Percentiles rank a stretch among this genome's conserved stretches.
Conservation (phyloP, 495 filamentous ascomycete genomes). For the Hypoxylon fragiforme region DNA sequence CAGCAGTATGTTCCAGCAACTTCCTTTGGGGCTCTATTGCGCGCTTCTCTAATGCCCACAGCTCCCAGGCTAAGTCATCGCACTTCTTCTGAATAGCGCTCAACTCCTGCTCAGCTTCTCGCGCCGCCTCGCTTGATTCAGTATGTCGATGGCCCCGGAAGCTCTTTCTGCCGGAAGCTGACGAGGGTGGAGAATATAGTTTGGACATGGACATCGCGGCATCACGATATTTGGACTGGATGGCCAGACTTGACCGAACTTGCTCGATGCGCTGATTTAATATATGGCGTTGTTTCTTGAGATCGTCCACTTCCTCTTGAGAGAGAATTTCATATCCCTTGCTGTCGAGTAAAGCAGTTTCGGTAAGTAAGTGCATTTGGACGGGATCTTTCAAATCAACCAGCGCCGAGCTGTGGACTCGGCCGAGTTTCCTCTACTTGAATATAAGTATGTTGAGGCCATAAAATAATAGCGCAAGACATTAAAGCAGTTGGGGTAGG, state of each 20-base stretch:
- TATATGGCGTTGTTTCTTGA: constrained; percentile 80
- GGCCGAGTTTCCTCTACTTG: constrained; percentile 43
- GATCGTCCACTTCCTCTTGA: constrained; percentile 82
- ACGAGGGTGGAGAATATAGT: constrained; percentile 61
- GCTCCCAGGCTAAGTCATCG: constrained; percentile 78
- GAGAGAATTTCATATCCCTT: constrained; percentile 81
- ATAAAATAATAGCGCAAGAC: constrained; percentile 1
- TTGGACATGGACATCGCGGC: constrained; percentile 83
- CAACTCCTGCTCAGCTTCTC: constrained; percentile 73
- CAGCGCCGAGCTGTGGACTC: constrained; percentile 45
- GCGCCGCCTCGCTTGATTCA: constrained; percentile 44
- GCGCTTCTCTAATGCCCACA: constrained; percentile 75
- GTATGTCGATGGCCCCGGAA: constrained; percentile 55
- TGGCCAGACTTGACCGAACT: constrained; percentile 76
- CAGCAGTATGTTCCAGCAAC: constrained; percentile 88
- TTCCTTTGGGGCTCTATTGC: constrained; percentile 69
- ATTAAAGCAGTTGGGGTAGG: not conserved
- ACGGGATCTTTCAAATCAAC: constrained; percentile 59
- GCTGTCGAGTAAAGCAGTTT: constrained; percentile 89
- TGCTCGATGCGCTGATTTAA: constrained; percentile 76
- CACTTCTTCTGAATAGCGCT: constrained; percentile 75
- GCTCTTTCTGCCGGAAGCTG: constrained; percentile 52
- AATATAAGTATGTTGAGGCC: constrained; percentile 18
- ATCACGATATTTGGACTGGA: constrained; percentile 92
- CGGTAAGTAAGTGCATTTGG: constrained; percentile 83